Conservation (phyloP, 108 stramenopile genomes). For the Aureococcus anophagefferens region DNA sequence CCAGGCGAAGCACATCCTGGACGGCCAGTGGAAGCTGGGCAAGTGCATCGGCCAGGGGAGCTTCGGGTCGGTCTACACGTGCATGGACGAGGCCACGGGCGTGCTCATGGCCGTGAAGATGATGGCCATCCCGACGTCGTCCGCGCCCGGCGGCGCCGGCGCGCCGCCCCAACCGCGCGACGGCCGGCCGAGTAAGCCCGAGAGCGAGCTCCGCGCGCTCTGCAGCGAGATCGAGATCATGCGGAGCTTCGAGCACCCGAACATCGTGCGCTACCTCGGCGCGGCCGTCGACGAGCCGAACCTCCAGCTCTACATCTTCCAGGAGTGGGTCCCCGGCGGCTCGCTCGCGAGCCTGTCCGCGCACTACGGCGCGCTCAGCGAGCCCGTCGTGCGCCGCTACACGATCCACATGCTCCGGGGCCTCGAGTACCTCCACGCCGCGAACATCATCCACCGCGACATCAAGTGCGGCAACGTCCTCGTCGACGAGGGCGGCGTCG, state of each 20-base stretch:
- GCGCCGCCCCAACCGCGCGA: conserved; percentile 20
- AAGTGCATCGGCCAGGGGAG: conserved; percentile 79
- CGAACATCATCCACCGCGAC: conserved; percentile 84
- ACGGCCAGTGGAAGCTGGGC: conserved; percentile 77
- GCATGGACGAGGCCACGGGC: conserved; percentile 83
- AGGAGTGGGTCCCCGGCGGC: conserved; percentile 94
- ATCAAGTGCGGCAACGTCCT: conserved; percentile 89
- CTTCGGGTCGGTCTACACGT: conserved; percentile 83
- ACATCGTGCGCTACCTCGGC: conserved; percentile 87
- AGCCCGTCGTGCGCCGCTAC: conserved; percentile 61
- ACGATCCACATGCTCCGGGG: conserved; percentile 75
- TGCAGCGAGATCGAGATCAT: conserved; percentile 74
- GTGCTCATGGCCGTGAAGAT: conserved; percentile 72
- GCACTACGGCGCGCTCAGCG: conserved; percentile 75
- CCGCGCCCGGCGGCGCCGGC: background rate
- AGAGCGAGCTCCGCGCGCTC: conserved; percentile 49
- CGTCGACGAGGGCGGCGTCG: conserved; percentile 75
- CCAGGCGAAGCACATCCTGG: conserved; percentile 36
- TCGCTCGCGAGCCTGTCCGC: conserved; percentile 60
- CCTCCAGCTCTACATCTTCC: conserved; percentile 74
- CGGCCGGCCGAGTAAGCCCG: conserved; percentile 24
- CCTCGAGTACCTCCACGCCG: conserved; percentile 72
- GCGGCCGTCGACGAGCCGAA: conserved; percentile 63
- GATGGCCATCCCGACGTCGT: conserved; percentile 31
- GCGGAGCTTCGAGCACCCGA: conserved; percentile 69